Conservation (phyloP, 208 protist genomes). For the Strigomonas culicis region DNA sequence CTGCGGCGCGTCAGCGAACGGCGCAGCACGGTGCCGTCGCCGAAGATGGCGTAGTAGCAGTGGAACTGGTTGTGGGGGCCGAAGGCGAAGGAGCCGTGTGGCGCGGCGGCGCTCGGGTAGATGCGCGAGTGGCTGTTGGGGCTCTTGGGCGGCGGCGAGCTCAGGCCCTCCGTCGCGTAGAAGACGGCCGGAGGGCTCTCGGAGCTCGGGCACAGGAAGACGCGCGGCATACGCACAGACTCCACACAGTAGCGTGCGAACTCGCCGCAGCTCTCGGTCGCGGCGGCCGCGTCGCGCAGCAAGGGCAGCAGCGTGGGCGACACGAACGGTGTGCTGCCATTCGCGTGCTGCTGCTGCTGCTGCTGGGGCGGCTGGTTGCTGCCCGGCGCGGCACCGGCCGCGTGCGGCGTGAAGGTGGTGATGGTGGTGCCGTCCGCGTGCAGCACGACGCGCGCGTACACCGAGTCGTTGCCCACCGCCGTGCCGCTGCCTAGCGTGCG, state of each 20-base stretch:
- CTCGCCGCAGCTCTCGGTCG: constrained; percentile 18
- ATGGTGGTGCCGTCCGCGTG: constrained; percentile 64
- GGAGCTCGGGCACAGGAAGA: constrained; percentile 39
- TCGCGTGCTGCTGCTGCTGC: background rate
- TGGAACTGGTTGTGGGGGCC: background rate
- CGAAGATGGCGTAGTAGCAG: constrained; percentile 62
- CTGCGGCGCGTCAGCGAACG: constrained; percentile 16
- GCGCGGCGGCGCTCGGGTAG: too few relatives aligned
- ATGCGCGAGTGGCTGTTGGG: too few relatives aligned
- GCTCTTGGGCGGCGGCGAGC: background rate
- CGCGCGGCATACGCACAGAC: constrained; percentile 51
- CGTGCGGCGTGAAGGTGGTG: constrained; percentile 23
- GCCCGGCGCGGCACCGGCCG: background rate
- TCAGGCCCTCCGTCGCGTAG: background rate
- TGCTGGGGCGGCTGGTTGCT: background rate
- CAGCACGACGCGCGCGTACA: constrained; percentile 37
- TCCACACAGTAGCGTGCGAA: constrained; percentile 70
- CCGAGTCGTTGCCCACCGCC: background rate
- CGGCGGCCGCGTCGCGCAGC: constrained; percentile 23
- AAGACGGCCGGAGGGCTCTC: background rate
- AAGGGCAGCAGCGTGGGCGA: constrained; percentile 26
- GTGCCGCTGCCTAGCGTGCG: background rate
- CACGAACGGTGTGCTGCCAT: background rate
- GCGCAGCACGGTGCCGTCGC: constrained; percentile 66
- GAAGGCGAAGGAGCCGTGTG: constrained; percentile 8